Percentiles rank a stretch among this genome's conserved stretches.
These are phyloP conservation scores for Ceratobasidium papillatum DNA, from an alignment of 1,284 basidiomycete species.

Conservation along the genomic window DNA sequence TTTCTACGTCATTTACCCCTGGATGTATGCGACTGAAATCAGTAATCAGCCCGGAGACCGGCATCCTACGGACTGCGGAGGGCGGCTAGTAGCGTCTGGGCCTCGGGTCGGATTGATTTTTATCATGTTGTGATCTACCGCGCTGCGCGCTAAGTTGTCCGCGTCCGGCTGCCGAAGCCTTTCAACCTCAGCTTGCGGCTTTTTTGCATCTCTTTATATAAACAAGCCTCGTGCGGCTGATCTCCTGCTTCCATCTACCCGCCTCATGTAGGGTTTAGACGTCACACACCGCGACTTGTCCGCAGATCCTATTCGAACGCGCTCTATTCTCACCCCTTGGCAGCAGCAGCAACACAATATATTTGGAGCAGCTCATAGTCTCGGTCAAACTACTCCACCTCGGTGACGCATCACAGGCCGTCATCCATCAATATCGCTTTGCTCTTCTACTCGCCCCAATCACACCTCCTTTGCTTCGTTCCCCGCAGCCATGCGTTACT, in stretches of 20 bases:
- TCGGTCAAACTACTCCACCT: background rate
- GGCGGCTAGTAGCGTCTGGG: conserved; percentile 24
- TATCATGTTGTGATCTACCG: background rate
- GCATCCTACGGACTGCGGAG: background rate
- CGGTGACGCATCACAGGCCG: conserved; percentile 3
- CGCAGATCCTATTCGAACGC: too few relatives aligned
- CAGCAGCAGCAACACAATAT: background rate
- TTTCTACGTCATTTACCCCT: background rate
- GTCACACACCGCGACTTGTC: background rate
- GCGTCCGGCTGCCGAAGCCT: too few relatives aligned
- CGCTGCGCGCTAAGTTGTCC: background rate
- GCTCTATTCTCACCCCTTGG: conserved; percentile 19
- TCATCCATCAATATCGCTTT: background rate
- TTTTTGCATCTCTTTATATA: conserved; percentile 31
- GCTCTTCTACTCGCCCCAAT: background rate
- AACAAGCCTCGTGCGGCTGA: conserved; percentile 15
- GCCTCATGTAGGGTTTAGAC: conserved; percentile 15
- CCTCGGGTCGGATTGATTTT: conserved; percentile 11
- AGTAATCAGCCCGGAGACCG: background rate
- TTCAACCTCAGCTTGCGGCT: conserved; percentile 20
- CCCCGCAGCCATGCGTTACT: conserved; percentile 32
- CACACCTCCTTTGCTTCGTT: background rate
- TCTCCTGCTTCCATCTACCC: background rate
- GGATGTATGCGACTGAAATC: background rate
- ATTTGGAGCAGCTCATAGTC: background rate